Evolutionary conservation across 2,329 filamentous ascomycete genomes (phyloP).

Genomic region (Pestalotiopsis sp.): DNA sequence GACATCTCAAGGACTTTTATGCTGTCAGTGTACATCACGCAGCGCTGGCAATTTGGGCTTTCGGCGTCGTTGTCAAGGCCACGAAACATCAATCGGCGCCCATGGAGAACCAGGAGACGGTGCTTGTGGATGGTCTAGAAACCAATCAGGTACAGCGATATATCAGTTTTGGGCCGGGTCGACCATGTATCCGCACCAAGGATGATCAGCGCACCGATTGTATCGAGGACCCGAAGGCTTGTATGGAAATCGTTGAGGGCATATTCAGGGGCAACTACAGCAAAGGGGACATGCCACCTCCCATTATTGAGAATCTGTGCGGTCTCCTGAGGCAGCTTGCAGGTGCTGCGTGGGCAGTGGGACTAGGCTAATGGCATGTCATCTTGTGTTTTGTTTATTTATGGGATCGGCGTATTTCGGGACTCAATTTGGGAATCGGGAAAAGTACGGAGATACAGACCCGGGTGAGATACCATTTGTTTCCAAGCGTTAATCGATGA

Average conservation of each 20-base stretch:
- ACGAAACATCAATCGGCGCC: conserved; percentile 32
- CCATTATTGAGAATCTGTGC: conserved; percentile 69
- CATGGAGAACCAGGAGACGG: conserved; percentile 38
- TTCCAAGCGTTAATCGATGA: neutral
- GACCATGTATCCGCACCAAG: conserved; percentile 46
- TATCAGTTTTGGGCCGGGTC: conserved; percentile 56
- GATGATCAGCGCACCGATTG: conserved; percentile 35
- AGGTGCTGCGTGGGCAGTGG: conserved; percentile 46
- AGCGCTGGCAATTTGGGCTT: conserved; percentile 69
- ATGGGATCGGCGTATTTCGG: neutral
- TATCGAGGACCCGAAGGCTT: conserved; percentile 58
- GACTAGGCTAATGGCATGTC: conserved; percentile 23
- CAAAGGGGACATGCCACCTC: conserved; percentile 48
- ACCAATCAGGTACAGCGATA: conserved; percentile 58
- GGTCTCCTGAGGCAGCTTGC: conserved; percentile 65
- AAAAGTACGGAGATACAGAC: neutral
- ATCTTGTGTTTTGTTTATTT: neutral
- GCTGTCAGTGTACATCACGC: conserved; percentile 72
- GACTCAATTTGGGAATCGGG: neutral
- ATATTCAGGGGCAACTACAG: conserved; percentile 57
- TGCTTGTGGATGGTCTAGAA: conserved; percentile 61
- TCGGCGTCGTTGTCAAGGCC: conserved; percentile 60
- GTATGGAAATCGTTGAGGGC: conserved; percentile 61
- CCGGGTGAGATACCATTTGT: conserved; percentile 1
- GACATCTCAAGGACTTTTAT: conserved; percentile 65